Conservation (phyloP, 2,329 filamentous ascomycete species). For the Phaeosphaeriaceae sp. region DNA sequence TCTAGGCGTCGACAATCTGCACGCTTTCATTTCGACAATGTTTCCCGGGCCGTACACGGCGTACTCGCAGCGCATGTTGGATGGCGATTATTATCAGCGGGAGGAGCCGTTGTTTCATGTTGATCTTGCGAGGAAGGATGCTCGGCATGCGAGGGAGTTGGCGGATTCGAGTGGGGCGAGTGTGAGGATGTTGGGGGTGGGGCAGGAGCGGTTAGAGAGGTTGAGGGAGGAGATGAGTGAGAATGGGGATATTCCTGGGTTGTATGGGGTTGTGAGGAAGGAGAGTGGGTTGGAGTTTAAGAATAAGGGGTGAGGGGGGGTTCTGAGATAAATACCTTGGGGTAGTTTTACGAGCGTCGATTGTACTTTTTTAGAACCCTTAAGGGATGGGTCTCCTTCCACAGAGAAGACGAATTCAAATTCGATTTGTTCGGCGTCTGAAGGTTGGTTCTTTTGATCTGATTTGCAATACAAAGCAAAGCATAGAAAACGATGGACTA, state of each 20-base stretch:
- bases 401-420: no score
- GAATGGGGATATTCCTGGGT: constrained; percentile 78
- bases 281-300: constrained; percentile 78
- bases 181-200: constrained; percentile 70
- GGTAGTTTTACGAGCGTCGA: no score
- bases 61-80: constrained; percentile 76
- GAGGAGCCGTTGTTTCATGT: constrained; percentile 83
- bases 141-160: constrained; percentile 72
- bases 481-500: no score
- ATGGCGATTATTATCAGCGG: constrained; percentile 76
- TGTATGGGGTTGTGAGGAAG: constrained; percentile 80
- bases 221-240: constrained; percentile 74
- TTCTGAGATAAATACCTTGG: no score
- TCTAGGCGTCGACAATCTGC: constrained; percentile 71
- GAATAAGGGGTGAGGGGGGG: constrained; percentile 32
- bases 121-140: constrained; percentile 83
- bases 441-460: no score
- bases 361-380: no score
- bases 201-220: constrained; percentile 67
- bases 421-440: no score
- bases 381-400: no score
- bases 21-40: constrained; percentile 73
- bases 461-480: no score
- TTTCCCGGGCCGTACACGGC: constrained; percentile 77
- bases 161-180: constrained; percentile 67